Evolutionary conservation across 192 early-diverging fungal species (phyloP).

Genomic region (Backusella tuberculispora): DNA sequence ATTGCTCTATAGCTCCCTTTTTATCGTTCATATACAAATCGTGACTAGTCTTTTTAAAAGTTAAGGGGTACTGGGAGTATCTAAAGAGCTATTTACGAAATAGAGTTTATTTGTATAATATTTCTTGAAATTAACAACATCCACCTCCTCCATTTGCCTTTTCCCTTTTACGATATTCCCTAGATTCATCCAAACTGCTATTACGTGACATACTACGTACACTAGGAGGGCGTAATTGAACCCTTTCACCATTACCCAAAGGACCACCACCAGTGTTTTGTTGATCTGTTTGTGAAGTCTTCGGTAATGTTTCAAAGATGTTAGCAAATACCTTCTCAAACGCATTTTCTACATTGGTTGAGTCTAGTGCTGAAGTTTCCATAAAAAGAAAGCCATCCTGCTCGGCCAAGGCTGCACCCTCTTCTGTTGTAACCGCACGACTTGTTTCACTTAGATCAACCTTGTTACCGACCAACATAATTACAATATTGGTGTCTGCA

Average conservation of each 20-base stretch:
- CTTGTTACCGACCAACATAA: constrained; percentile 93
- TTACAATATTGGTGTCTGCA: constrained; percentile 89
- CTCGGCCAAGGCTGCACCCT: constrained; percentile 77
- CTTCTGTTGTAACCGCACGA: constrained; percentile 72
- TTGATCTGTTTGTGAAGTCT: constrained; percentile 25
- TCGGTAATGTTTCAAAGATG: constrained; percentile 52
- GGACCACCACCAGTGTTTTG: constrained; percentile 3
- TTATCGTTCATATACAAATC: not conserved
- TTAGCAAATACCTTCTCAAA: constrained; percentile 82
- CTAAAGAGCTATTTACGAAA: not conserved
- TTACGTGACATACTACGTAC: constrained; percentile 37
- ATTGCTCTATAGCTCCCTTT: not conserved
- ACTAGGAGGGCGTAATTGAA: constrained; percentile 49
- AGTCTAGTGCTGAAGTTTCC: constrained; percentile 75
- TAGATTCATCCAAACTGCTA: constrained; percentile 45
- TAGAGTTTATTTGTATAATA: not conserved
- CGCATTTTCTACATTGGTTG: constrained; percentile 83
- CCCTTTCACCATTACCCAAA: constrained; percentile 27
- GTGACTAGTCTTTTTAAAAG: not conserved
- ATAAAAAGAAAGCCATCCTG: constrained; percentile 79
- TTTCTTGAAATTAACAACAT: constrained; percentile 28
- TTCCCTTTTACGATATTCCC: constrained; percentile 44
- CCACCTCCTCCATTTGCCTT: constrained; percentile 45
- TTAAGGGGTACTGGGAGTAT: not conserved
- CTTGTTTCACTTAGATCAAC: constrained; percentile 72